These are phyloP conservation scores for Falciphora oryzae DNA, from an alignment of 2,329 filamentous ascomycete genomes.

Conservation along the genomic window DNA sequence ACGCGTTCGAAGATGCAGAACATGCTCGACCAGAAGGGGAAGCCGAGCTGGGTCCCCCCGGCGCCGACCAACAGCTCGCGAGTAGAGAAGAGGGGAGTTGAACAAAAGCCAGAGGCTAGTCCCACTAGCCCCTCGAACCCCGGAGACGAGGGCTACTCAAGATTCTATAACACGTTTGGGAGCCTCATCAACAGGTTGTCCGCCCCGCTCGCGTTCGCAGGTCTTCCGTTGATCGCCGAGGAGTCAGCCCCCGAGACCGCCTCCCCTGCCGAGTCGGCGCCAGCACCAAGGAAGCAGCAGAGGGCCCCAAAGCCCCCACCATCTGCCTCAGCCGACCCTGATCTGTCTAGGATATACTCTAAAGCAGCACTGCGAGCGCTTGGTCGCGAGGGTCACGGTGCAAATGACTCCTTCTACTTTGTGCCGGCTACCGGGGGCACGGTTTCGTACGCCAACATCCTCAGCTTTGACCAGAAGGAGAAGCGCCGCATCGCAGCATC, in stretches of 20 bases:
- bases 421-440: constrained; percentile 89
- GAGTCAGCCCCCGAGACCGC: constrained; percentile 31
- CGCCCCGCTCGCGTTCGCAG: constrained; percentile 86
- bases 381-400: constrained; percentile 58
- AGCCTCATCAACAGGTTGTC: constrained; percentile 83
- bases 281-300: constrained; percentile 30
- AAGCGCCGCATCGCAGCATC: constrained; percentile 53
- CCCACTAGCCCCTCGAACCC: constrained; percentile 19
- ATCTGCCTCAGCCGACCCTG: constrained; percentile 50
- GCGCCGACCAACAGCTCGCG: constrained; percentile 22
- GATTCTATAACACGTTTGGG: constrained; percentile 90
- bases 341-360: constrained; percentile 79
- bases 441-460: constrained; percentile 86
- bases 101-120: constrained; percentile 19
- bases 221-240: constrained; percentile 67
- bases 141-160: constrained; percentile 72
- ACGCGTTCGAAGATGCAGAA: constrained; percentile 49
- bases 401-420: constrained; percentile 82
- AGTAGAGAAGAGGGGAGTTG: constrained; percentile 20
- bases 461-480: constrained; percentile 64
- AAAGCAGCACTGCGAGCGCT: constrained; percentile 77
- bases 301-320: constrained; percentile 19
- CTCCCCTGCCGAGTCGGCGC: constrained; percentile 31
- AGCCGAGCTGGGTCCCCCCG: constrained; percentile 49
- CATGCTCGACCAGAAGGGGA: constrained; percentile 48